Percentiles rank a stretch among this genome's conserved stretches.
Conservation (phyloP, 441 rosid genomes). For the Euphorbia corollata region DNA sequence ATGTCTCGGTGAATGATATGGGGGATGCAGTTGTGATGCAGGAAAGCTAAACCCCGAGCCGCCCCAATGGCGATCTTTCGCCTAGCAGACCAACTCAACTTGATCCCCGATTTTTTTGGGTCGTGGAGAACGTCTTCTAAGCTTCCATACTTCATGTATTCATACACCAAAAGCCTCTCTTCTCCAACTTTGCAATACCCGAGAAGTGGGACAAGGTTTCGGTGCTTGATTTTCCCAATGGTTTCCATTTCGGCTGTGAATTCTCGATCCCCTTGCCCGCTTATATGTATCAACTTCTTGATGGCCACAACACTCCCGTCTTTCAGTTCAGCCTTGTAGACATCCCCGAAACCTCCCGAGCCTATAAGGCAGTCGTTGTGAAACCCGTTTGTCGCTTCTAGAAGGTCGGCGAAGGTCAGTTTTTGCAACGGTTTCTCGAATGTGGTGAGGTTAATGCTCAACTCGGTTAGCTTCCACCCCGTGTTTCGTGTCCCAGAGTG, state of each 20-base stretch:
- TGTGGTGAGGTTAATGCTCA: conserved; percentile 79
- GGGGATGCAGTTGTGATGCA: conserved; percentile 85
- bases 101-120: conserved; percentile 53
- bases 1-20: conserved; percentile 93
- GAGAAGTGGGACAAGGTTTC: conserved; percentile 84
- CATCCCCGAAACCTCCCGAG: conserved; percentile 95
- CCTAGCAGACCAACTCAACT: conserved; percentile 72
- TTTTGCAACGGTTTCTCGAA: conserved; percentile 76
- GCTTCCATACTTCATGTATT: conserved; percentile 91
- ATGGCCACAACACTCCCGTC: conserved; percentile 86
- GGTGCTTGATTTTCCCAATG: conserved; percentile 88
- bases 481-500: conserved; percentile 62
- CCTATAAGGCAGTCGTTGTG: conserved; percentile 71
- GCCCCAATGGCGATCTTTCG: conserved; percentile 91
- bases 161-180: conserved; percentile 89
- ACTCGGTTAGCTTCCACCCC: conserved; percentile 57
- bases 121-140: conserved; percentile 81
- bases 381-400: conserved; percentile 84
- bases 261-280: conserved; percentile 95
- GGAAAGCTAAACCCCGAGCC: conserved; percentile 83
- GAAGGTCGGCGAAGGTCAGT: conserved; percentile 85
- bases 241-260: conserved; percentile 99
- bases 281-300: conserved; percentile 78
- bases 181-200: conserved; percentile 95
- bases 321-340: conserved; percentile 77